A percentile compares a stretch with the other conserved stretches of the same genome.
phyloP scores from a whole-genome alignment of 495 filamentous ascomycete species.

The Neurospora sp. region DNA sequence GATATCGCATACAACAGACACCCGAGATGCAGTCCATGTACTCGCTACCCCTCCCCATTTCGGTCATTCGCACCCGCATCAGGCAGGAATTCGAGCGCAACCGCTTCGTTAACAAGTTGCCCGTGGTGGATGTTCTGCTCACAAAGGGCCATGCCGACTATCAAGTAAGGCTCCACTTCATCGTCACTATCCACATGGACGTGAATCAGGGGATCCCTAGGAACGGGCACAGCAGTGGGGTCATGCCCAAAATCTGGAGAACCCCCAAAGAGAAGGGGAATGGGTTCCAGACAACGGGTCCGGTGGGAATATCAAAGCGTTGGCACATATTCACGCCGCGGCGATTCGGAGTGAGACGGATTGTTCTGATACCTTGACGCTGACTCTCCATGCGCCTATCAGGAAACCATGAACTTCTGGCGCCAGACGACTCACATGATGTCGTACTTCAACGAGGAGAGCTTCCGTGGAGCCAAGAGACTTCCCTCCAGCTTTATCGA shows the following conservation, averaged over 20 bases:
- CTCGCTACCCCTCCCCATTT: conserved; percentile 77
- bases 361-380: neutral
- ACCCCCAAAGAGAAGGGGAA: neutral
- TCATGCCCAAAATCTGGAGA: neutral
- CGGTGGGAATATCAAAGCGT: neutral
- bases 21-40: conserved; percentile 97
- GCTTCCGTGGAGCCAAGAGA: conserved; percentile 57
- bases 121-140: conserved; percentile 77
- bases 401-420: conserved; percentile 99
- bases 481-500: conserved; percentile 81
- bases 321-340: neutral
- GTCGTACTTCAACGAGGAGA: conserved; percentile 91
- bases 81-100: conserved; percentile 96
- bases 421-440: conserved; percentile 93
- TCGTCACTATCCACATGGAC: neutral
- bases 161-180: conserved; percentile 44
- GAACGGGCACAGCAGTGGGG: neutral
- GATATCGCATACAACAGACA: conserved; percentile 44
- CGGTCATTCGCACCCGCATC: conserved; percentile 83
- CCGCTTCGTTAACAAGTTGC: conserved; percentile 81
- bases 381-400: neutral
- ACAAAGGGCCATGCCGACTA: conserved; percentile 83
- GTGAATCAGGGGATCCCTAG: neutral
- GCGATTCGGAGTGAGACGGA: neutral
- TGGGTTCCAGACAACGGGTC: neutral